These are phyloP conservation scores for Lipomyces spencermartinsiae DNA, from an alignment of 805 yeast species.

Conservation along the genomic window DNA sequence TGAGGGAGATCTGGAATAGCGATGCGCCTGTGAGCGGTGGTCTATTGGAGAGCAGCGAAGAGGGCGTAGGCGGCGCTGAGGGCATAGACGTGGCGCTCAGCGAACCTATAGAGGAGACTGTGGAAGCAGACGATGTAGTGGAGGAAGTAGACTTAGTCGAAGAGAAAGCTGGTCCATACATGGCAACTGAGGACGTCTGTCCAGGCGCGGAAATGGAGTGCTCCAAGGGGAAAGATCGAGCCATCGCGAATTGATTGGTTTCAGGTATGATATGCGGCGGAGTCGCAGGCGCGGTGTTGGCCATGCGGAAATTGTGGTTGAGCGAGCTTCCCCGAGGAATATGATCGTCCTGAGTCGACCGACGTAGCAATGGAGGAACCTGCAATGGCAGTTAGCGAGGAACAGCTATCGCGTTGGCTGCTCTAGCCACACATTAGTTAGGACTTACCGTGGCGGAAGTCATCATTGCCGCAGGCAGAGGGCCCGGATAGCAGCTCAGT, in stretches of 20 bases:
- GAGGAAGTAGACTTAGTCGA: conserved; percentile 12
- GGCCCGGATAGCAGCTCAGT: background rate
- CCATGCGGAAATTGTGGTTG: background rate
- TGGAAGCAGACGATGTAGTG: conserved; percentile 17
- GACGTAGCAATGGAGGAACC: conserved; percentile 13
- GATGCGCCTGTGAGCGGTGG: conserved; percentile 39
- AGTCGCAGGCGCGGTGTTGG: background rate
- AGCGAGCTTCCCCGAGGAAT: conserved; percentile 6
- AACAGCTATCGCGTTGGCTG: background rate
- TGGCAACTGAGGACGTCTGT: conserved; percentile 2
- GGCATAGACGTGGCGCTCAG: conserved; percentile 8
- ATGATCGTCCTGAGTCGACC: background rate
- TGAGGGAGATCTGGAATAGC: conserved; percentile 41
- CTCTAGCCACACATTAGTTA: background rate
- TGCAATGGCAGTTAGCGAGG: background rate
- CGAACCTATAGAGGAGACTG: conserved; percentile 7
- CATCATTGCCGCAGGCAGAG: background rate
- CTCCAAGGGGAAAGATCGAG: conserved; percentile 21
- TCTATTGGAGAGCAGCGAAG: conserved; percentile 32
- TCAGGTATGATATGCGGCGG: conserved; percentile 6
- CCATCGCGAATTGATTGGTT: background rate
- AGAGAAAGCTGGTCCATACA: background rate
- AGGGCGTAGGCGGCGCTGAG: conserved; percentile 13
- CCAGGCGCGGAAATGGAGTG: conserved; percentile 18
- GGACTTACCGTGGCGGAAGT: background rate